Evolutionary conservation across 176 grass and related monocot species (phyloP).

Genomic region (Leersia perrieri): DNA sequence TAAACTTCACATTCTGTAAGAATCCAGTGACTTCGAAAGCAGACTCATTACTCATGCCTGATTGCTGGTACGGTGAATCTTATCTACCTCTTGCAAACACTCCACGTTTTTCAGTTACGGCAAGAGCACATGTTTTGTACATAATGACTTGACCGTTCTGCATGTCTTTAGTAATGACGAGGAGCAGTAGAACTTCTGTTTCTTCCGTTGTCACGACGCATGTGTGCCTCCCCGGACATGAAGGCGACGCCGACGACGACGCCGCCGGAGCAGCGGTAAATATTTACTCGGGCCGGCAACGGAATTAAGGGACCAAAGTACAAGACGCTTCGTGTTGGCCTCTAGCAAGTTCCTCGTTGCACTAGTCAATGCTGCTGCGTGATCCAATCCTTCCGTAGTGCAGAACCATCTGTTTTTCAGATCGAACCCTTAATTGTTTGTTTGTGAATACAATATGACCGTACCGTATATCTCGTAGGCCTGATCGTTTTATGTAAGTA

Average conservation of each 20-base stretch:
- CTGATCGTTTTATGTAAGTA: background rate
- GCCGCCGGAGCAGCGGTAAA: background rate
- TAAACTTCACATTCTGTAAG: background rate
- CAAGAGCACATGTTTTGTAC: background rate
- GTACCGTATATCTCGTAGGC: background rate
- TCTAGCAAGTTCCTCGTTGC: background rate
- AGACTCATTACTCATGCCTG: background rate
- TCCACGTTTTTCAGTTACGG: background rate
- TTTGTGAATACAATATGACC: background rate
- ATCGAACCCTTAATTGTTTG: background rate
- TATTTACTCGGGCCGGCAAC: background rate
- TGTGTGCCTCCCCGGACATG: background rate
- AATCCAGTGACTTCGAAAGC: no score
- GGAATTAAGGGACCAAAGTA: background rate
- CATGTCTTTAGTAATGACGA: background rate
- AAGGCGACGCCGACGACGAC: background rate
- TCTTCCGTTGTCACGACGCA: background rate
- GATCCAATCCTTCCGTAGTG: background rate
- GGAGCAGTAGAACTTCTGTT: background rate
- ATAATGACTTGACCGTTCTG: background rate
- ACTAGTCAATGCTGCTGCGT: background rate
- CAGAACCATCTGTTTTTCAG: background rate
- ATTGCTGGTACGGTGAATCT: background rate
- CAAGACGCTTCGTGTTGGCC: background rate
- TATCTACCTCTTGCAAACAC: background rate